Base-by-base conservation (phyloP, 108 stramenopile species). In the Stephanodiscus minutulus region DNA sequence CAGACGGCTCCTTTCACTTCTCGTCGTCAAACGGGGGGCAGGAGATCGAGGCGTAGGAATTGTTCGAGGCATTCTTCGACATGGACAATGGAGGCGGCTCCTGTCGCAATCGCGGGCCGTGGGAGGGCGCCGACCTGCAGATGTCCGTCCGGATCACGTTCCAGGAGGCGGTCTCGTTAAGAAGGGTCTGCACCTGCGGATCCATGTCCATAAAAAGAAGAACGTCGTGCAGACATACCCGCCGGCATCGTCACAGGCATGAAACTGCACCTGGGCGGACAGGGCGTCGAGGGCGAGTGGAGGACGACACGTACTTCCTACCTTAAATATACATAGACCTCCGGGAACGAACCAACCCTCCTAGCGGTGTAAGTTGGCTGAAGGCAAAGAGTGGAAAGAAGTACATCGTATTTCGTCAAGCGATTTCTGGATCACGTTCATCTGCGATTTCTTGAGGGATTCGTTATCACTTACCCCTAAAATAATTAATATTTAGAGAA, bases 201-300 rank as follows among this genome's bases (percentile, higher is more conserved):
- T 88, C 76, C 88, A 93, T 81, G 72, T 86, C 20, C 66, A 94
- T 75, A 69, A 76, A 22, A 64, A 80, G 35, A 90, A 78, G 31
- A 88, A 88, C 28, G 68, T 78, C 59, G 83, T 85, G 54, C 81
- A 85, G 83, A 91, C 18, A 83, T 96, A 4, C 98, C 98, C 8
- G 72, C 97, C 18, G 98, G 98, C 22, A 96, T 99, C 60, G 95
- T 96, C 65, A 82, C 72, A 63, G 98, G 97, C 31, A 96, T 97
- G 89, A 96, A 90, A 49, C 68, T 99, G 54, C 86, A 95, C 7
- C 53, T 97, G 22, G 46, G 69, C 1, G 97, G 96, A 47, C 86
- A 96, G 61, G 98, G 98, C 15, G 97, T 89, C 6, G 95, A 93
- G 68, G 97, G 97, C 13, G 93, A 94, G 98, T 98, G 15, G 85